phyloP scores from a whole-genome alignment of 345 rosid species.

The Conringia planisiliqua region DNA sequence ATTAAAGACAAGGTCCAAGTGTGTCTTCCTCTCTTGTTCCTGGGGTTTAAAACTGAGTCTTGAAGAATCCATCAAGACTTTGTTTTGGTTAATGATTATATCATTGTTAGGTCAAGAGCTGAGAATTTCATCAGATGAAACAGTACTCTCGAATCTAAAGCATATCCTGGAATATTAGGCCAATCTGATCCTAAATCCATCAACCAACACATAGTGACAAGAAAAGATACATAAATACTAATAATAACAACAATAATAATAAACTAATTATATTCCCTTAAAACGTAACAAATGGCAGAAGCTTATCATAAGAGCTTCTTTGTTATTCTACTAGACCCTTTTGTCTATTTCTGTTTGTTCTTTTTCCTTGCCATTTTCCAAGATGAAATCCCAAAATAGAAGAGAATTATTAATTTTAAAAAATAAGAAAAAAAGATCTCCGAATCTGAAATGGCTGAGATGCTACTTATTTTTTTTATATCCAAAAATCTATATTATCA shows the following conservation, averaged over 20 bases:
- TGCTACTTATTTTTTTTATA: not conserved
- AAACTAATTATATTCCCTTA: not conserved
- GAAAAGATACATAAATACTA: not conserved
- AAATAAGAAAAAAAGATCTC: not conserved
- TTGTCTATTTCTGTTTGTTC: conserved; percentile 3
- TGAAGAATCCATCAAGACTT: not conserved
- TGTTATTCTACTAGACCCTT: not conserved
- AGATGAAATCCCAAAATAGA: not conserved
- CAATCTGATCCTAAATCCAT: not conserved
- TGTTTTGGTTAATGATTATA: not conserved
- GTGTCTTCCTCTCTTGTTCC: not conserved
- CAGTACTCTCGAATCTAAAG: not conserved
- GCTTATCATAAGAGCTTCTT: conserved; percentile 3
- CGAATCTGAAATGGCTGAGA: not conserved
- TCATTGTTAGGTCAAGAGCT: conserved; percentile 2
- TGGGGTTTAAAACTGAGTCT: not conserved
- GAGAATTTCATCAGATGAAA: not conserved
- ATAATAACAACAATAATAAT: not conserved
- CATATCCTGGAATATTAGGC: not conserved
- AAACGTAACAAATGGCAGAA: not conserved
- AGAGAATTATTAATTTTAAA: not conserved
- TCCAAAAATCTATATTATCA: not conserved
- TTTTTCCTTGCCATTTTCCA: not conserved
- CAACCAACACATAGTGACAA: conserved; percentile 9
- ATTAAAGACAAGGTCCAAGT: not conserved